Evolutionary conservation across 2,329 filamentous ascomycete species (phyloP), one percentile per base, ranked within the genome.

Genomic region (Diaporthe vaccinii): DNA sequence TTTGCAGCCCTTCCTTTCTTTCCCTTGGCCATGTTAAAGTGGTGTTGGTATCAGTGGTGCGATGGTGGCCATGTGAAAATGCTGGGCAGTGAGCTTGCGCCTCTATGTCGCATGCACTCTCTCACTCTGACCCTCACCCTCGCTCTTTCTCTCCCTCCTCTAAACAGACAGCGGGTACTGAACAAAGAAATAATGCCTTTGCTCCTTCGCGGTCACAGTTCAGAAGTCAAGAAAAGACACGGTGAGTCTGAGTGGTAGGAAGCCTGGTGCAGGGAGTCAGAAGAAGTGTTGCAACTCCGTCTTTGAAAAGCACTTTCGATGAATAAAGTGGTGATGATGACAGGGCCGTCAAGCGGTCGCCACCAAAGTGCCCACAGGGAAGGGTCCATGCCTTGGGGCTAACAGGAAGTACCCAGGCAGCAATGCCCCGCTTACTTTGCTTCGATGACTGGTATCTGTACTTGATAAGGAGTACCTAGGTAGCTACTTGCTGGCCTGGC

Each of bases 1-100:
- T 78, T 81, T 58, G 74, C 65, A n/a, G 76, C 77, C 15, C 65
- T 76, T 36, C 78, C 79, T 73, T 79, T 81, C 76, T 75, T 80
- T 49, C 74, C 75, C 74, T 73, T 80, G 62, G 76, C 75, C 78
- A 80, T 80, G 72, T n/a, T 10, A 74, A 31, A 55, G 41, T 34
- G 8, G 28, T 22, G 1, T 55, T 36, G 49, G 4, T 31, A 65
- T 14, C 58, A 65, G 36, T 2, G 15, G 22, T 41, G 25, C 12
- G 46, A 46, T 55, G 44, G 71, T 65, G 44, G 71, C 59, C 58
- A 73, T 73, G 39, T n/a, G 31, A 44, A 6, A 31, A 5, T 39
- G 31, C 22, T 34, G 69, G 51, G 15, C 9, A 51, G 12, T 68
- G 46, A 53, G 65, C 41, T 65, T 15, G 41, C n/a, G 59, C 2